These are phyloP conservation scores for Neurospora sp. DNA, from an alignment of 495 filamentous ascomycete species.

Conservation along the genomic window DNA sequence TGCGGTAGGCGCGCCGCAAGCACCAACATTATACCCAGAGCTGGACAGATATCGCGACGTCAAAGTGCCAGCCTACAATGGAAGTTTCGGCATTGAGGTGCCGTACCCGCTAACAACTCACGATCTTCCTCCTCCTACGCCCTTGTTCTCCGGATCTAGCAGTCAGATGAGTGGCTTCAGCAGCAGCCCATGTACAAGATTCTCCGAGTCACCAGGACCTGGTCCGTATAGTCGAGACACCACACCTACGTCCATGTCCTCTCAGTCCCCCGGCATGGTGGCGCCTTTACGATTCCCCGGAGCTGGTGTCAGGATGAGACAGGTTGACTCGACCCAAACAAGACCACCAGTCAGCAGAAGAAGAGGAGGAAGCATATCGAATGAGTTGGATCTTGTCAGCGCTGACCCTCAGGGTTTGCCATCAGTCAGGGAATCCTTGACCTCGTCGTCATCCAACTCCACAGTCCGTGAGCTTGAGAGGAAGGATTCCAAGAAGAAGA, in stretches of 20 bases:
- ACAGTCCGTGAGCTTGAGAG: conserved; percentile 38
- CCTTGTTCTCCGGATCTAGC: conserved; percentile 45
- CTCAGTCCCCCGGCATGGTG: conserved; percentile 79
- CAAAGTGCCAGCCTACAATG: conserved; percentile 12
- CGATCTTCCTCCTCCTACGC: conserved; percentile 57
- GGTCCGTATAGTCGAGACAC: conserved; percentile 76
- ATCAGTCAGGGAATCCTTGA: conserved; percentile 53
- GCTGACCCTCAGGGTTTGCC: conserved; percentile 49
- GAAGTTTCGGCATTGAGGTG: conserved; percentile 25
- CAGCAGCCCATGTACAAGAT: conserved; percentile 85
- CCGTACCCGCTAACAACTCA: conserved; percentile 43
- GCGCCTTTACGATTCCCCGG: conserved; percentile 46
- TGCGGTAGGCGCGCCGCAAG: conserved; percentile 21
- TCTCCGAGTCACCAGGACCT: conserved; percentile 81
- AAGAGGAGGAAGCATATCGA: conserved; percentile 43
- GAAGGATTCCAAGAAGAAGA: conserved; percentile 33
- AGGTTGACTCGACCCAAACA: conserved; percentile 48
- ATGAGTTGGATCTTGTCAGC: conserved; percentile 38
- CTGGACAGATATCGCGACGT: conserved; percentile 43
- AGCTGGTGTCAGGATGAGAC: conserved; percentile 42
- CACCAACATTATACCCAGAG: conserved; percentile 39
- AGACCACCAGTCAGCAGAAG: conserved; percentile 59
- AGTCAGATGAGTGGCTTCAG: conserved; percentile 49
- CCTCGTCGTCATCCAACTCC: conserved; percentile 50
- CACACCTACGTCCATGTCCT: conserved; percentile 91